Evolutionary conservation across 2,329 filamentous ascomycete genomes (phyloP).

Genomic region (Calonectria pteridis): DNA sequence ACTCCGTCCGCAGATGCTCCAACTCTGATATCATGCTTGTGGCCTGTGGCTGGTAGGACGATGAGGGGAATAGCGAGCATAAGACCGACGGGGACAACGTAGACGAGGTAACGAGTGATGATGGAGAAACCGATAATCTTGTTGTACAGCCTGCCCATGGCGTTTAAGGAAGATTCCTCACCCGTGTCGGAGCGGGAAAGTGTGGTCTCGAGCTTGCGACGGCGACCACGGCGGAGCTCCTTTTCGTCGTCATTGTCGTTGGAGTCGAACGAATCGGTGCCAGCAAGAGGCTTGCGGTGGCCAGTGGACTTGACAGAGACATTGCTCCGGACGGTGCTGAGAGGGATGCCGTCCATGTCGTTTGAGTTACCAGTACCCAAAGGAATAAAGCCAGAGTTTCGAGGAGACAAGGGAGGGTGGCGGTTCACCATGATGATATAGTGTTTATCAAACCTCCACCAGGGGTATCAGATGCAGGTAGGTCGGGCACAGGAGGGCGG

Average conservation of each 20-base stretch:
- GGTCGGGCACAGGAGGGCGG: neutral
- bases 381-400: conserved; percentile 60
- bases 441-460: conserved; percentile 36
- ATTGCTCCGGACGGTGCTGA: conserved; percentile 67
- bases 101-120: conserved; percentile 75
- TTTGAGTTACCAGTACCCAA: conserved; percentile 49
- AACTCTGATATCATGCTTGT: conserved; percentile 36
- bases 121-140: conserved; percentile 74
- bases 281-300: conserved; percentile 61
- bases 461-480: conserved; percentile 34
- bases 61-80: conserved; percentile 73
- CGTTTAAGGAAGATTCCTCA: conserved; percentile 70
- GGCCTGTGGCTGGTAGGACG: conserved; percentile 60
- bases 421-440: conserved; percentile 43
- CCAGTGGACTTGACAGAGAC: conserved; percentile 65
- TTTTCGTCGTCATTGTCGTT: conserved; percentile 60
- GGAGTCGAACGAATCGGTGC: conserved; percentile 49
- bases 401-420: conserved; percentile 51
- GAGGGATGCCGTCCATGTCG: conserved; percentile 64
- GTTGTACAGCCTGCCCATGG: conserved; percentile 74
- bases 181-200: conserved; percentile 61
- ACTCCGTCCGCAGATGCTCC: conserved; percentile 23
- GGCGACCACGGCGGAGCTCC: conserved; percentile 57
- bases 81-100: conserved; percentile 73
- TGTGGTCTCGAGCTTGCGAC: conserved; percentile 59